A percentile compares a stretch with the other conserved stretches of the same genome.
These are phyloP conservation scores for Flaveria linearis DNA, from an alignment of 129 eudicot species.

Conservation along the genomic window DNA sequence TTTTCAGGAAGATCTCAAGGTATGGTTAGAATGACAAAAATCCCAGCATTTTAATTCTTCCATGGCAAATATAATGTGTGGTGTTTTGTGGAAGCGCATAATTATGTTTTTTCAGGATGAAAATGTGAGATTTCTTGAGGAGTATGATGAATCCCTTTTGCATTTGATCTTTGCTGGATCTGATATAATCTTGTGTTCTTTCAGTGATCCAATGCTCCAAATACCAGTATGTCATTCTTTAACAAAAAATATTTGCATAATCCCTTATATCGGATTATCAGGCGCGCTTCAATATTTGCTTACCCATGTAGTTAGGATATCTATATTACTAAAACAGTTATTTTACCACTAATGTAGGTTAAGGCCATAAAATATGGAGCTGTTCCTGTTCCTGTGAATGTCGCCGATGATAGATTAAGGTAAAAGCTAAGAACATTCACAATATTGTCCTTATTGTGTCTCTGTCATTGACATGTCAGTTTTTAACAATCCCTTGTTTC, in stretches of 20 bases:
- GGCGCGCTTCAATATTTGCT: background rate
- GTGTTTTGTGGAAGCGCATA: slow-evolving; percentile 2
- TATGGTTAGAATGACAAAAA: slow-evolving; percentile 2
- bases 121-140: slow-evolving; percentile 46
- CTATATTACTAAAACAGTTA: background rate
- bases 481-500: slow-evolving; percentile 1
- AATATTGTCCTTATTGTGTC: background rate
- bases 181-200: slow-evolving; percentile 59
- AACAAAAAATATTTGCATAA: background rate
- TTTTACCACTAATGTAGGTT: slow-evolving; percentile 32
- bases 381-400: slow-evolving; percentile 43
- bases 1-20: slow-evolving; percentile 53
- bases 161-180: slow-evolving; percentile 59
- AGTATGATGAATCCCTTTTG: slow-evolving; percentile 53
- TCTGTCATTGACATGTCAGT: background rate
- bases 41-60: background rate
- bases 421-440: slow-evolving; percentile 3
- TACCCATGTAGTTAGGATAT: background rate
- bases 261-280: background rate
- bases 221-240: slow-evolving; percentile 43
- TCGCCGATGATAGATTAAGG: slow-evolving; percentile 46
- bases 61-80: background rate
- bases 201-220: slow-evolving; percentile 52
- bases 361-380: slow-evolving; percentile 59
- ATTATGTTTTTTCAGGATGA: slow-evolving; percentile 43